Evolutionary conservation across 176 grass and related monocot genomes (phyloP), one percentile per base, ranked within the genome.

Genomic region (Rhynchospora tenuis): DNA sequence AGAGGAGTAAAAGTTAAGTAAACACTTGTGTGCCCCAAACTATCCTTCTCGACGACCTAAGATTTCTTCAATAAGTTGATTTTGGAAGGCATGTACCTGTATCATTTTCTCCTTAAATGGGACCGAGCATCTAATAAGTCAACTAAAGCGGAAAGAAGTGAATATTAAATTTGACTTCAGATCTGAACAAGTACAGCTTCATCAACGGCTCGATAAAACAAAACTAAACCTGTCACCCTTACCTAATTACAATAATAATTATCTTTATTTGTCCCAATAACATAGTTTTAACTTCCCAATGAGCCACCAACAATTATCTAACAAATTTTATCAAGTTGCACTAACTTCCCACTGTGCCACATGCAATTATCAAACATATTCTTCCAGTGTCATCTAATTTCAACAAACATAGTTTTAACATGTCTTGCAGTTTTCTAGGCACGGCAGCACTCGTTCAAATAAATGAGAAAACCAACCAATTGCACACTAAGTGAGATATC

Each of bases 381-480:
- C 44, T 74, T 72, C 43, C 13, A 1, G 20, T 52, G n/a, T 8
- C 70, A 68, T 42, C 31, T 23, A 73, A 27, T 38, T 74, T 74
- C 71, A 26, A 74, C 10, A 38, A 26, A 74, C 10, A n/a, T n/a
- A n/a, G n/a, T n/a, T n/a, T n/a, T n/a, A n/a, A n/a, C n/a, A 51
- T 74, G 45, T 51, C 11, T 75, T 75, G 20, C 72, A 54, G 72
- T 54, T 52, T 75, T 75, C 72, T 54, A 75, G 72, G 72, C 72
- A 75, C 72, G 72, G 13, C 4, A 54, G 14, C 13, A 54, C 16
- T 46, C 0, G 47, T 75, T 52, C 46, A 50, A 51, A 52, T 20
- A 73, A 5, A 12, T 20, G 1, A 23, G 7, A 28, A 74, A 27
- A 13, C 3, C n/a, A 73, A 47, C 69, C 44, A 73, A 47, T 7